A percentile compares a stretch with the other conserved stretches of the same genome.
These are phyloP conservation scores for Pyrenochaeta sp. DNA, from an alignment of 2,329 filamentous ascomycete species.

Conservation along the genomic window DNA sequence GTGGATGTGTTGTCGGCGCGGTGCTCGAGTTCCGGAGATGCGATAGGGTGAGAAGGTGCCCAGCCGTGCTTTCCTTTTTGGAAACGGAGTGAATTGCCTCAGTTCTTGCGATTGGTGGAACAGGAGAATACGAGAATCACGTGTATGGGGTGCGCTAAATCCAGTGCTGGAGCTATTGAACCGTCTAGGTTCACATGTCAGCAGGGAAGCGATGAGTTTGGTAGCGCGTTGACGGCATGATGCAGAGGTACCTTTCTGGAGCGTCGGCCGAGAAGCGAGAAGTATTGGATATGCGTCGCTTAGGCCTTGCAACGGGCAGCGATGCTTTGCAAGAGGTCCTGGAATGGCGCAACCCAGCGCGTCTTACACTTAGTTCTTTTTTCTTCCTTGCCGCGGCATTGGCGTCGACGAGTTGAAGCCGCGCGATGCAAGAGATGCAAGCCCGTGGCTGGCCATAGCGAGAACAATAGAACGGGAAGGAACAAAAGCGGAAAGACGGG, in stretches of 20 bases:
- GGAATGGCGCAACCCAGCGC: constrained; percentile 2
- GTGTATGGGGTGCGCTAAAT: constrained; percentile 19
- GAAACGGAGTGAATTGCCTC: constrained; percentile 27
- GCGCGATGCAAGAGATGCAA: constrained; percentile 11
- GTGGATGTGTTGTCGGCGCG: constrained; percentile 5
- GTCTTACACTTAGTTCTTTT: too few relatives aligned
- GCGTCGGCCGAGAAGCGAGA: constrained; percentile 16
- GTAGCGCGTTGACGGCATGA: constrained; percentile 14
- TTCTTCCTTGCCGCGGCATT: constrained; percentile 6
- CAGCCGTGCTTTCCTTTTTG: constrained; percentile 15
- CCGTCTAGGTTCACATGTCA: constrained; percentile 19
- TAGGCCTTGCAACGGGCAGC: constrained; percentile 5
- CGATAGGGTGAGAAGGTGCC: constrained; percentile 6
- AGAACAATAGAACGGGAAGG: constrained; percentile 10
- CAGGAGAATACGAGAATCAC: constrained; percentile 15
- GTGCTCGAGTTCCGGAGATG: constrained; percentile 11
- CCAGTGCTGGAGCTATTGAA: constrained; percentile 7
- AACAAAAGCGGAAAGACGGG: constrained; percentile 13
- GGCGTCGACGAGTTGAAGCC: constrained; percentile 1
- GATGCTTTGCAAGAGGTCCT: constrained; percentile 12
- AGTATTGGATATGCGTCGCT: constrained; percentile 17
- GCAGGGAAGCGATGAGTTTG: constrained; percentile 15
- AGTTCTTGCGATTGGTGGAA: constrained; percentile 19
- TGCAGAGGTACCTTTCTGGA: constrained; percentile 11
- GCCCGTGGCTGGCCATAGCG: constrained; percentile 12